Conservation (phyloP, 495 filamentous ascomycete genomes). For the Aspergillus affinis region DNA sequence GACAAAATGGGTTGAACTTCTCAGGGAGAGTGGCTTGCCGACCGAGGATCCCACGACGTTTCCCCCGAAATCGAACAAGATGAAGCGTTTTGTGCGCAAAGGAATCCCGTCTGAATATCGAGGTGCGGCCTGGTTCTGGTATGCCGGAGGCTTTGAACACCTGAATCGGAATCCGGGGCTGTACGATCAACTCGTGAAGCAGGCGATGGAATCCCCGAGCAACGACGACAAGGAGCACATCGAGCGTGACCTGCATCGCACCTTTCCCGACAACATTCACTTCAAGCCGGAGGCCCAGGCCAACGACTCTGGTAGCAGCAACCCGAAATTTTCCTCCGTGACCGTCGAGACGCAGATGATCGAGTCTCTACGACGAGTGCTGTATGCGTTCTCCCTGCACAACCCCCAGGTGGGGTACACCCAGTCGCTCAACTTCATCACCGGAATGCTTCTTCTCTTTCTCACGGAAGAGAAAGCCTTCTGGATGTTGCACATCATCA, state of each 20-base stretch:
- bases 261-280: slow-evolving; percentile 90
- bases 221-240: slow-evolving; percentile 84
- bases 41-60: slow-evolving; percentile 72
- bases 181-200: slow-evolving; percentile 67
- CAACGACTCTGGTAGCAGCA: slow-evolving; percentile 30
- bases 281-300: slow-evolving; percentile 71
- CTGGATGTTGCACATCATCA: slow-evolving; percentile 92
- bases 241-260: slow-evolving; percentile 91
- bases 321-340: slow-evolving; percentile 32
- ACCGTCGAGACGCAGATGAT: slow-evolving; percentile 74
- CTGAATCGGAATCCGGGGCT: slow-evolving; percentile 70
- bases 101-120: slow-evolving; percentile 94
- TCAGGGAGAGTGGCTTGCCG: slow-evolving; percentile 73
- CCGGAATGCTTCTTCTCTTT: slow-evolving; percentile 92
- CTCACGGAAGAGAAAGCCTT: slow-evolving; percentile 90
- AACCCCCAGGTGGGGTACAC: slow-evolving; percentile 92
- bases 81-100: slow-evolving; percentile 88
- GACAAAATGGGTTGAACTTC: slow-evolving; percentile 76
- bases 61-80: slow-evolving; percentile 73
- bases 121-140: slow-evolving; percentile 95
- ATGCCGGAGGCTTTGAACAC: slow-evolving; percentile 82
- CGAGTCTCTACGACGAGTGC: slow-evolving; percentile 74
- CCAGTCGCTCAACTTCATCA: slow-evolving; percentile 94
- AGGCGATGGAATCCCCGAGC: slow-evolving; percentile 59
- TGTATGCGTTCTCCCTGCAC: slow-evolving; percentile 86